These are phyloP conservation scores for Apiotrichum brassicae DNA, from an alignment of 1,284 basidiomycete genomes.

Conservation along the genomic window DNA sequence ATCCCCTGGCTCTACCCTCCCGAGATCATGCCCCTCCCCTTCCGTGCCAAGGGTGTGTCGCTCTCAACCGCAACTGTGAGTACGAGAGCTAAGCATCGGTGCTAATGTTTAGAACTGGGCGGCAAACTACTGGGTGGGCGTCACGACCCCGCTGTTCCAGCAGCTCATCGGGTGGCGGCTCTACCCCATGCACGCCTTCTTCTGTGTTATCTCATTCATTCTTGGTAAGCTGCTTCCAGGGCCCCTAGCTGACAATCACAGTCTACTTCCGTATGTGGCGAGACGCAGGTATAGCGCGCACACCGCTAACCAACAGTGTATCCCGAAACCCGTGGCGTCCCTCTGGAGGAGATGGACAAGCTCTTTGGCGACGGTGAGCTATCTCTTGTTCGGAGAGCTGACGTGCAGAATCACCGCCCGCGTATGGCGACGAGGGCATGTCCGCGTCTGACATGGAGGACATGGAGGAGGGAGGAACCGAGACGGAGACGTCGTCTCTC, in stretches of 20 bases:
- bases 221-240: conserved; percentile 46
- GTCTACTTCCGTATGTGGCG: conserved; percentile 30
- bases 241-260: conserved; percentile 2
- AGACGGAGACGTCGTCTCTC: conserved; percentile 60
- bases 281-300: too few relatives aligned
- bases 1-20: conserved; percentile 70
- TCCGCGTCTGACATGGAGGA: conserved; percentile 2
- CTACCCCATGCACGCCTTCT: conserved; percentile 95
- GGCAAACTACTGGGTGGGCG: conserved; percentile 63
- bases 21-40: conserved; percentile 85
- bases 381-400: background rate
- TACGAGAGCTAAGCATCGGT: background rate
- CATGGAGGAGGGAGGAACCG: conserved; percentile 25
- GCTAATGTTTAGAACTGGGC: conserved; percentile 56
- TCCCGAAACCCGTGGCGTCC: conserved; percentile 53
- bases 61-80: conserved; percentile 71
- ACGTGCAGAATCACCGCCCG: conserved; percentile 1
- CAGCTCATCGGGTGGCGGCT: conserved; percentile 85
- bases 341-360: conserved; percentile 53
- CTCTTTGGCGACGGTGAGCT: conserved; percentile 36
- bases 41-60: conserved; percentile 91
- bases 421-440: conserved; percentile 16
- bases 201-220: conserved; percentile 80
- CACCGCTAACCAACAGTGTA: too few relatives aligned
- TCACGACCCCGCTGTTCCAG: conserved; percentile 81